Base-by-base conservation (phyloP, 108 stramenopile species). In the Skeletonema potamos region DNA sequence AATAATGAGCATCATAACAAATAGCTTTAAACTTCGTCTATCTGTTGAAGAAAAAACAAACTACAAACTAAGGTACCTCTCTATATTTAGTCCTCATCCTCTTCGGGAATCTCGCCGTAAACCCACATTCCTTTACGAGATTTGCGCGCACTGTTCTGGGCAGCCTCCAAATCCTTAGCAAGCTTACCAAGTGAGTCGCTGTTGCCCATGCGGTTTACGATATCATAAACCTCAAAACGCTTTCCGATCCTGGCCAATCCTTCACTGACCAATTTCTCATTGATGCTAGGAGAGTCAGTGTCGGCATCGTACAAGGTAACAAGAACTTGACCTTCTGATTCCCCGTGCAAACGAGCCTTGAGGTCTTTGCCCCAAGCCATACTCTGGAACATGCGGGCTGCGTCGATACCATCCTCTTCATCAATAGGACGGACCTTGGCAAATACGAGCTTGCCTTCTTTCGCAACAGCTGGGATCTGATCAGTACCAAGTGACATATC, bases 31-130 rank as follows among this genome's bases (percentile, higher is more conserved):
- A 62, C 44, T 54, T 48, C 44, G 43, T n/a, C 33, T 27, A 36
- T 27, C 10, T 68, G 36, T 41, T 46, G 18, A 15, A 4, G 22
- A 51, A 51, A 6, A 30, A 9, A 26, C 20, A 27, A 58, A 58
- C 66, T 24, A 55, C 33, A 64, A 36, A 34, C 66, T 67, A 54
- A n/a, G n/a, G n/a, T n/a, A n/a, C 37, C 54, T 39, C 6, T 34
- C 13, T 62, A 54, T 64, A 37, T 41, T 65, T 85, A 86, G n/a
- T 88, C 89, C 12, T 87, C 89, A 70, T 96, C 95, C 24, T 96
- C 95, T 68, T 96, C 95, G 36, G 90, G 89, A 55, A 96, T 85
- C 57, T 96, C 95, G 11, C 95, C 95, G 67, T 96, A 96, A 28
- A 87, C 80, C 95, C 95, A 96, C 85, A 96, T 94, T 15, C 95